Evolutionary conservation across 768 basidiomycete genomes (phyloP), one percentile per base, ranked within the genome.

Genomic region (Lactifluus echinatus): DNA sequence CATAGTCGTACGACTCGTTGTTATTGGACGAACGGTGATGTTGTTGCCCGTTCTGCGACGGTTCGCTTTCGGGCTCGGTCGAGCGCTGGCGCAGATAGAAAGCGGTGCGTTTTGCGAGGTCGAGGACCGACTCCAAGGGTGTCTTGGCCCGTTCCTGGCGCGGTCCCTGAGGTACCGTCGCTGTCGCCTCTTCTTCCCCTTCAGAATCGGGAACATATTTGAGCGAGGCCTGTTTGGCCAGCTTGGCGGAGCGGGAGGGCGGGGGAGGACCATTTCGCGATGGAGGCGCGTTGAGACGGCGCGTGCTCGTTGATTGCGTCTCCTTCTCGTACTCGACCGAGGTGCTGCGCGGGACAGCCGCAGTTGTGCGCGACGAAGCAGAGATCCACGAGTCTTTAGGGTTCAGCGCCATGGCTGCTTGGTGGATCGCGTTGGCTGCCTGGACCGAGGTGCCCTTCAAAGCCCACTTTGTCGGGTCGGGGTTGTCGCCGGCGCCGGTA

Each of bases 381-480:
- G 78, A 75, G 2, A 86, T 82, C 88, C 86, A 88, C 0, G 83
- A 70, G 51, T 73, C 73, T 68, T 87, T 85, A 28, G 82, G 80
- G 63, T 78, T 81, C 64, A 67, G 71, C 31, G 73, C 57, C 57
- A 67, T 73, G 21, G 79, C 86, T 19, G 90, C 91, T 68, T 85
- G 82, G 63, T 76, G 74, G 66, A 93, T 87, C 29, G 90, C 91
- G 65, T 80, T 79, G 10, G 89, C 91, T 65, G 91, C 85, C 70
- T 89, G 87, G 50, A 93, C 91, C 19, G 89, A 85, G 44, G 91
- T 93, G 70, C 89, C 88, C 65, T 86, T 86, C 57, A 89, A 80
- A 57, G 69, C 67, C 85, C 85, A 87, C 76, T 76, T 82, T 65
- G 82, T 78, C 40, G 89, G 88, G 50, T 83, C 75, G 14, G 70